A percentile compares a stretch with the other conserved stretches of the same genome.
These are phyloP conservation scores for Begonia loranthoides DNA, from an alignment of 306 rosid species.

Conservation along the genomic window DNA sequence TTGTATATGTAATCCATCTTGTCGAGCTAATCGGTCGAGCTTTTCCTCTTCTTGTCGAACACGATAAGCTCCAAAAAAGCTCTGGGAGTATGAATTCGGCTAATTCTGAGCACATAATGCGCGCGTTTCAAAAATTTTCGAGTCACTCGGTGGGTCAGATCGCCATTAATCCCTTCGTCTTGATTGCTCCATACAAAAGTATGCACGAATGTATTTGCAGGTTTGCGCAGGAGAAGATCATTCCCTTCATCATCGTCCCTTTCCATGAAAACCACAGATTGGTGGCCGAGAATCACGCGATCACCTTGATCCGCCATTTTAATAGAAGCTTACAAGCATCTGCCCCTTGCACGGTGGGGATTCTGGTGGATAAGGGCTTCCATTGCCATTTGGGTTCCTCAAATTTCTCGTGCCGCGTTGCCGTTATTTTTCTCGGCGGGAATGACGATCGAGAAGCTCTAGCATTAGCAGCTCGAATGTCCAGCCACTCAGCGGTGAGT, in stretches of 20 bases:
- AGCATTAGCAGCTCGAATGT: not conserved
- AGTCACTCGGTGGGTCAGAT: constrained; percentile 19
- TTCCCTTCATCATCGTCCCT: constrained; percentile 33
- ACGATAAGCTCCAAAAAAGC: constrained; percentile 25
- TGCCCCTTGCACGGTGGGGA: constrained; percentile 44
- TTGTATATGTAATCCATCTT: constrained; percentile 27
- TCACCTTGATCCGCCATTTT: constrained; percentile 16
- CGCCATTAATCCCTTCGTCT: constrained; percentile 16
- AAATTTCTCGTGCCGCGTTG: not conserved
- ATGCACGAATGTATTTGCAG: constrained; percentile 36
- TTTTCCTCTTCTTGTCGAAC: constrained; percentile 41
- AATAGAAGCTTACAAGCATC: constrained; percentile 16
- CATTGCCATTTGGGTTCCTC: not conserved
- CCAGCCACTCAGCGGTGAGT: not conserved
- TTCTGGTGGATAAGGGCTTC: constrained; percentile 35
- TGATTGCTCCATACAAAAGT: constrained; percentile 36
- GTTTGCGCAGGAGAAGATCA: constrained; percentile 22
- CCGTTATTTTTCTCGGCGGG: not conserved
- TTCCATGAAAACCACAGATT: constrained; percentile 21
- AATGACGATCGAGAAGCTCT: not conserved
- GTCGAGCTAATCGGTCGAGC: constrained; percentile 44
- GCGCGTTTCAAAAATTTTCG: constrained; percentile 41
- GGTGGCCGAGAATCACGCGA: not conserved
- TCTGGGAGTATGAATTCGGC: constrained; percentile 15
- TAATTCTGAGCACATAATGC: constrained; percentile 25